These are phyloP conservation scores for Striga asiatica DNA, from an alignment of 257 asterid genomes.

Conservation along the genomic window DNA sequence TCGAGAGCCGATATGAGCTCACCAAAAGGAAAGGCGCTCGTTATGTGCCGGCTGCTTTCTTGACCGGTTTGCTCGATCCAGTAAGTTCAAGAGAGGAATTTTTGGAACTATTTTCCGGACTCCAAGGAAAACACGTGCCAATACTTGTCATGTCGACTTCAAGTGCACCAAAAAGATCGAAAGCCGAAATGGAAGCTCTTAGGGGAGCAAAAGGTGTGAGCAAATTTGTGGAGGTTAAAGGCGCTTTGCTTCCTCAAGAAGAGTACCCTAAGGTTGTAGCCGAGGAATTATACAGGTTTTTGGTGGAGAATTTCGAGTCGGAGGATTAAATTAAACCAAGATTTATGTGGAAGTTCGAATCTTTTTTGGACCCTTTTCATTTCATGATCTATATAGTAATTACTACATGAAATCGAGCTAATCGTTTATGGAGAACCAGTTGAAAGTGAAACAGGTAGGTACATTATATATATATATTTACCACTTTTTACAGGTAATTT, in stretches of 20 bases:
- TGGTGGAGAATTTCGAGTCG: slow-evolving; percentile 42
- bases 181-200: slow-evolving; percentile 96
- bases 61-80: slow-evolving; percentile 91
- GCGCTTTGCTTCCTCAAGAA: slow-evolving; percentile 95
- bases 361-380: neutral
- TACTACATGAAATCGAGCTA: neutral
- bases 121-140: slow-evolving; percentile 47
- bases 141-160: slow-evolving; percentile 55
- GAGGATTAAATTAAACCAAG: slow-evolving; percentile 15
- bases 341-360: neutral
- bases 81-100: slow-evolving; percentile 76
- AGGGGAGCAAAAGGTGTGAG: slow-evolving; percentile 67
- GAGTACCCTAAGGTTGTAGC: slow-evolving; percentile 75
- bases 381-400: neutral
- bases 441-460: neutral
- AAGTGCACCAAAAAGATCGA: slow-evolving; percentile 77
- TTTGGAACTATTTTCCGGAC: slow-evolving; percentile 48
- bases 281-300: slow-evolving; percentile 53
- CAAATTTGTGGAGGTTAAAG: slow-evolving; percentile 63
- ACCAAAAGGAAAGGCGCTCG: slow-evolving; percentile 81
- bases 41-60: slow-evolving; percentile 87
- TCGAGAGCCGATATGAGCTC: slow-evolving; percentile 77
- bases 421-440: too few species aligned
- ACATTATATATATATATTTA: neutral
- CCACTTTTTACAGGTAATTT: neutral